Conservation (phyloP, 2,329 filamentous ascomycete genomes). For the Ustulina deusta region DNA sequence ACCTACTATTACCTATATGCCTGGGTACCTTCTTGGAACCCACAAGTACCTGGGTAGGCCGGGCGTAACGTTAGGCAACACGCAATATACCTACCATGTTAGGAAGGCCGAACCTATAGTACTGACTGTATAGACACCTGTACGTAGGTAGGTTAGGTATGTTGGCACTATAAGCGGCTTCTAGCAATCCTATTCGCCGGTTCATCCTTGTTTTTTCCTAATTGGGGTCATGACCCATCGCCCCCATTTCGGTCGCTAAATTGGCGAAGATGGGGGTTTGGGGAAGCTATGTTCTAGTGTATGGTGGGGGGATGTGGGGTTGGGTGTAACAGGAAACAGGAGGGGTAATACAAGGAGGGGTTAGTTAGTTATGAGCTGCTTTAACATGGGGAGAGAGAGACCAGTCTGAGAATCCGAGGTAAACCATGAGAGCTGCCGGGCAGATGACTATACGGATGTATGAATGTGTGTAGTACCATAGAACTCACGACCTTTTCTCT, state of each 20-base stretch:
- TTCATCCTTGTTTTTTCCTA: constrained; percentile 34
- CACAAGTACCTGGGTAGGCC: too few relatives aligned
- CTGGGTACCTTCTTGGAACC: too few relatives aligned
- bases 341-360: not conserved
- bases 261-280: constrained; percentile 1
- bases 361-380: not conserved
- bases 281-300: not conserved
- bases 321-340: not conserved
- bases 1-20: too few relatives aligned
- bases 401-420: too few relatives aligned
- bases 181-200: constrained; percentile 21
- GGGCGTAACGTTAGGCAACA: too few relatives aligned
- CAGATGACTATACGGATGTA: too few relatives aligned
- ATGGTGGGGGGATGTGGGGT: not conserved
- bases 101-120: not conserved
- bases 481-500: too few relatives aligned
- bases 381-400: too few relatives aligned
- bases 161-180: not conserved
- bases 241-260: not conserved
- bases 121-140: not conserved
- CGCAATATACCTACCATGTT: too few relatives aligned
- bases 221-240: constrained; percentile 15
- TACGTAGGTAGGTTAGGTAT: not conserved
- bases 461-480: too few relatives aligned
- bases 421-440: too few relatives aligned